Percentiles rank a stretch among this genome's conserved stretches.
Evolutionary conservation across 2,329 filamentous ascomycete genomes (phyloP).

Genomic region (Fusarium globosum): DNA sequence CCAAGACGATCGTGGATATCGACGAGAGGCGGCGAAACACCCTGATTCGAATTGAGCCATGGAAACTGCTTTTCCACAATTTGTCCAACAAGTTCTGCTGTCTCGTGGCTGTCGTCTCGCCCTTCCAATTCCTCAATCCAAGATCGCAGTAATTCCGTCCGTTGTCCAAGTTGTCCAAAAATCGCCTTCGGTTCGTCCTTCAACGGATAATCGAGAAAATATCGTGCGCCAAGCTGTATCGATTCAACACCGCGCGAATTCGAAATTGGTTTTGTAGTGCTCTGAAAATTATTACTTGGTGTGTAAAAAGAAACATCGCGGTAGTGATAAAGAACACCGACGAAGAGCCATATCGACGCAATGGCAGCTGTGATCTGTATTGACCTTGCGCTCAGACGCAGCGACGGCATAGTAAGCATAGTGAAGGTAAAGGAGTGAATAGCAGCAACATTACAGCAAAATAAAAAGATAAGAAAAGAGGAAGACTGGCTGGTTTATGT

Average conservation of each 20-base stretch:
- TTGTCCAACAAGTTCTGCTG: conserved; percentile 10
- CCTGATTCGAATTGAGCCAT: conserved; percentile 34
- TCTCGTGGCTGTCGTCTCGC: neutral
- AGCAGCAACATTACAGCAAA: neutral
- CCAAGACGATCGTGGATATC: conserved; percentile 23
- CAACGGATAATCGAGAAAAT: conserved; percentile 47
- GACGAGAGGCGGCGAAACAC: conserved; percentile 25
- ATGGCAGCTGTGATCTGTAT: conserved; percentile 20
- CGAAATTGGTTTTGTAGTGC: neutral
- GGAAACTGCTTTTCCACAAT: conserved; percentile 37
- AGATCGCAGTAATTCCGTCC: conserved; percentile 28
- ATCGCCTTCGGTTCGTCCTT: conserved; percentile 45
- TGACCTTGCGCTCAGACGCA: conserved; percentile 16
- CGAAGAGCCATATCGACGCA: conserved; percentile 28
- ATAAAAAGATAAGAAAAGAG: neutral
- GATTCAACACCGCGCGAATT: neutral
- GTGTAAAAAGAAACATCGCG: neutral
- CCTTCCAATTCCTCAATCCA: conserved; percentile 35
- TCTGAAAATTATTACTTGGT: neutral
- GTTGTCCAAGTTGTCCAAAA: conserved; percentile 50
- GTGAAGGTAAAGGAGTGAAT: neutral
- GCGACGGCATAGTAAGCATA: conserved; percentile 17
- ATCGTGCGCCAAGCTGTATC: conserved; percentile 27
- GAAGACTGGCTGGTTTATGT: neutral
- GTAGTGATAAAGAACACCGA: conserved; percentile 7